Base-by-base conservation (phyloP, 2,329 filamentous ascomycete genomes). In the Trichoderma polysporum region DNA sequence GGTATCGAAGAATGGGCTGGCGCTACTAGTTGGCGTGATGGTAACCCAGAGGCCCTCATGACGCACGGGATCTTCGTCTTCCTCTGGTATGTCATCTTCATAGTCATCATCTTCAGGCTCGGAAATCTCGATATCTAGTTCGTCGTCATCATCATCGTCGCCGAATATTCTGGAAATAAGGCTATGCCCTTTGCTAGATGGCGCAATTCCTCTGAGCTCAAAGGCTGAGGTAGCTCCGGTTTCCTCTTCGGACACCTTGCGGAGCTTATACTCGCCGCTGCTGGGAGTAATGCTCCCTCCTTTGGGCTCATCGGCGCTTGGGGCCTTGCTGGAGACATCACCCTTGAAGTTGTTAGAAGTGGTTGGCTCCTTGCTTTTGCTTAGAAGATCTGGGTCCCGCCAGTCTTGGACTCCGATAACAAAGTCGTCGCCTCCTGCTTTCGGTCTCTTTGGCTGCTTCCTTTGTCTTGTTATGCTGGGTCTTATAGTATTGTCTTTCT, bases 1-100 rank as follows among this genome's bases (percentile, higher is more conserved):
- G 0, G 94, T 98, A 76, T 99, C 95, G 72, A 98, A 94, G 81
- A 99, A 97, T 0, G 95, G 94, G 72, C 91, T 96, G 5, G 91
- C 91, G 70, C 93, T 94, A 78, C 88, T 94, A 0, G 93, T 94
- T 1, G 94, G 95, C 0, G 93, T 95, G 65, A 99, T 88, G 8
- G 95, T 97, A n/a, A 99, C 93, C 93, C 93, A 98, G 4, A 99
- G 86, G 2, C 93, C 94, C 72, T 95, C 89, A 41, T 83, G 79
- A 17, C 69, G 77, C 6, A 71, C 63, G 9, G 69, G 47, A 10
- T 76, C 71, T 49, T 73, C 66, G 22, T 72, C 68, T 15, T 49
- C 27, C 7, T 68, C 66, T 5, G 71, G 66, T 15, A 68, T 37
- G 2, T 72, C 69, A 8, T 74, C 68, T 7, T 56, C 25, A 31